phyloP scores from a whole-genome alignment of 2,329 filamentous ascomycete genomes.

The Alternaria infectoria region DNA sequence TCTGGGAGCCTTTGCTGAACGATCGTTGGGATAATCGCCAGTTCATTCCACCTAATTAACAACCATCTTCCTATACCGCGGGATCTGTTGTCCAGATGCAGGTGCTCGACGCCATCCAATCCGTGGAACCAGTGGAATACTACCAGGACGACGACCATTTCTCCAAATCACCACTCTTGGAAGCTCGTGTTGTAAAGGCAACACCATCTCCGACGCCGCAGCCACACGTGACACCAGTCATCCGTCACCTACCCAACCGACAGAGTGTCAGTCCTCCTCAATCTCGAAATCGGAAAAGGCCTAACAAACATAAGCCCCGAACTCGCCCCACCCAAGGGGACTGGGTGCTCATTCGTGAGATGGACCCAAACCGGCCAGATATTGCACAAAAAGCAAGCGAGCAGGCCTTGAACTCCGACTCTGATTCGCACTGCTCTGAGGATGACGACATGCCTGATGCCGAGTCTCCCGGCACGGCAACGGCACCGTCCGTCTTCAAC shows the following conservation, averaged over 20 bases:
- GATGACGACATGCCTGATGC: conserved; percentile 44
- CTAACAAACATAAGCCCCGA: conserved; percentile 61
- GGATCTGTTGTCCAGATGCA: conserved; percentile 13
- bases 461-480: conserved; percentile 18
- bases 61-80: not conserved
- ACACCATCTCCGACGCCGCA: conserved; percentile 60
- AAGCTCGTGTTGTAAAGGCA: conserved; percentile 49
- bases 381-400: conserved; percentile 65
- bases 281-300: conserved; percentile 54
- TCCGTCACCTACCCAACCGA: conserved; percentile 16
- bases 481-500: conserved; percentile 4
- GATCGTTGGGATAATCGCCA: conserved; percentile 27
- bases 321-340: conserved; percentile 62
- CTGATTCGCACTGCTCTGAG: conserved; percentile 54
- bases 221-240: conserved; percentile 40
- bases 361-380: conserved; percentile 70
- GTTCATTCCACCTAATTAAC: conserved; percentile 3
- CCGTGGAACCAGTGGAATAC: conserved; percentile 36
- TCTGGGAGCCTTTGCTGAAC: conserved; percentile 26
- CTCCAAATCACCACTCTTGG: conserved; percentile 52
- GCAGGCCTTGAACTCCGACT: conserved; percentile 56
- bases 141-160: conserved; percentile 60
- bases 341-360: conserved; percentile 69
- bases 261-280: conserved; percentile 51
- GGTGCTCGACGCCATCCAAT: conserved; percentile 34